Conservation (phyloP, 2,329 filamentous ascomycete genomes). For the Aspergillus arachidicola region DNA sequence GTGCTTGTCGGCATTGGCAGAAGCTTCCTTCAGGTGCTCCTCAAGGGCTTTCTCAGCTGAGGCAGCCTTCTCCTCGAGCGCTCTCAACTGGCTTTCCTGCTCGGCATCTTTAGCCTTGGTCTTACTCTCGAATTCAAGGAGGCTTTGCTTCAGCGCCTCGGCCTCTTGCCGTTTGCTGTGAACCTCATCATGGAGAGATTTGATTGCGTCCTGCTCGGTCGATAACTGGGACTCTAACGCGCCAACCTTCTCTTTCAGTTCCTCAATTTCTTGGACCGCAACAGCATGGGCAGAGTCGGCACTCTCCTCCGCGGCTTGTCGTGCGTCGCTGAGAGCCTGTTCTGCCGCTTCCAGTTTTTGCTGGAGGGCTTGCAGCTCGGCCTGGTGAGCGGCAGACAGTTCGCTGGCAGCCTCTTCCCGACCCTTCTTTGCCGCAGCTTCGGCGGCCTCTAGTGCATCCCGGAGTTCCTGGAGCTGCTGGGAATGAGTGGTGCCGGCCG, state of each 20-base stretch:
- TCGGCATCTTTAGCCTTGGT: slow-evolving; percentile 40
- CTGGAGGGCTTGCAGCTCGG: slow-evolving; percentile 37
- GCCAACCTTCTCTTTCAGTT: slow-evolving; percentile 38
- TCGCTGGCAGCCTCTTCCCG: slow-evolving; percentile 34
- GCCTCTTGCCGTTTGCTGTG: slow-evolving; percentile 41
- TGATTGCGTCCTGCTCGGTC: slow-evolving; percentile 35
- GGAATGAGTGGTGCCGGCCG: slow-evolving; percentile 30
- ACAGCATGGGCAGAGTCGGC: slow-evolving; percentile 35
- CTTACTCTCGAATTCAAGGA: slow-evolving; percentile 41
- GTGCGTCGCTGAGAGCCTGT: slow-evolving; percentile 36
- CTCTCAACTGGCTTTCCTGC: slow-evolving; percentile 33
- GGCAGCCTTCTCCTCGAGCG: slow-evolving; percentile 37
- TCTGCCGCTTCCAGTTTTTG: slow-evolving; percentile 38
- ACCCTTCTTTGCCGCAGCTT: slow-evolving; percentile 30
- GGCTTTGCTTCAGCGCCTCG: slow-evolving; percentile 39
- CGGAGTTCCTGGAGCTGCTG: slow-evolving; percentile 39
- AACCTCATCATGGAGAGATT: slow-evolving; percentile 37
- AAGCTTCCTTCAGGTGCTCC: slow-evolving; percentile 34
- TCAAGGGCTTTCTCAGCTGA: slow-evolving; percentile 37
- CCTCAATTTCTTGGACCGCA: slow-evolving; percentile 39
- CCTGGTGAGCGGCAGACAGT: slow-evolving; percentile 33
- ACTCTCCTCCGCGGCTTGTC: slow-evolving; percentile 38
- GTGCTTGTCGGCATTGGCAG: slow-evolving; percentile 35
- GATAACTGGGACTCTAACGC: slow-evolving; percentile 36
- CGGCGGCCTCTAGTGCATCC: slow-evolving; percentile 35